Conservation (phyloP, 2,329 filamentous ascomycete genomes). For the Pseudogymnoascus sp. region DNA sequence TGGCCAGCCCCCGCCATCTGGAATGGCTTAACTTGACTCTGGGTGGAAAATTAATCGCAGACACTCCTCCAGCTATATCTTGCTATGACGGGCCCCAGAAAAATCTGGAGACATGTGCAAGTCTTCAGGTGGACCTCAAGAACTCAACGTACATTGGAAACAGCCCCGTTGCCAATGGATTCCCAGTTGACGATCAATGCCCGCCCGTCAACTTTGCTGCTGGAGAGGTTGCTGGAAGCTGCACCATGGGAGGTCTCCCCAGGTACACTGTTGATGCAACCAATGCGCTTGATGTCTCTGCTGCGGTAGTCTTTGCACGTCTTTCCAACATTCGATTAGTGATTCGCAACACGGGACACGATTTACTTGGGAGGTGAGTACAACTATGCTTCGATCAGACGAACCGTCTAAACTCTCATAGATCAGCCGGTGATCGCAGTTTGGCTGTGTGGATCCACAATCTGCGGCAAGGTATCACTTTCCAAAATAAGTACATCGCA, state of each 20-base stretch:
- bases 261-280: constrained; percentile 34
- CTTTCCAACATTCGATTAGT: constrained; percentile 36
- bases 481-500: constrained; percentile 21
- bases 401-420: not conserved
- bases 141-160: constrained; percentile 31
- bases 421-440: constrained; percentile 27
- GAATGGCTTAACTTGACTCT: constrained; percentile 28
- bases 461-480: constrained; percentile 28
- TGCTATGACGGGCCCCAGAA: constrained; percentile 30
- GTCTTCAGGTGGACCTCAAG: constrained; percentile 23
- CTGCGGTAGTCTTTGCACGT: constrained; percentile 37
- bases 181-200: constrained; percentile 42
- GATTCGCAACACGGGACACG: constrained; percentile 39
- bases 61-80: constrained; percentile 27
- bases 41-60: constrained; percentile 29
- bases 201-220: constrained; percentile 23
- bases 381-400: not conserved
- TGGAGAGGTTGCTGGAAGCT: constrained; percentile 27
- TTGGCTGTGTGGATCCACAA: constrained; percentile 41
- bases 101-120: constrained; percentile 28
- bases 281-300: constrained; percentile 29
- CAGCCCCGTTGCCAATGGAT: constrained; percentile 32
- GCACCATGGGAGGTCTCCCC: constrained; percentile 30
- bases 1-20: constrained; percentile 29
- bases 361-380: constrained; percentile 34